A percentile compares a stretch with the other conserved stretches of the same genome.
These are phyloP conservation scores for Penicillium bialowiezense DNA, from an alignment of 495 filamentous ascomycete genomes.

Conservation along the genomic window DNA sequence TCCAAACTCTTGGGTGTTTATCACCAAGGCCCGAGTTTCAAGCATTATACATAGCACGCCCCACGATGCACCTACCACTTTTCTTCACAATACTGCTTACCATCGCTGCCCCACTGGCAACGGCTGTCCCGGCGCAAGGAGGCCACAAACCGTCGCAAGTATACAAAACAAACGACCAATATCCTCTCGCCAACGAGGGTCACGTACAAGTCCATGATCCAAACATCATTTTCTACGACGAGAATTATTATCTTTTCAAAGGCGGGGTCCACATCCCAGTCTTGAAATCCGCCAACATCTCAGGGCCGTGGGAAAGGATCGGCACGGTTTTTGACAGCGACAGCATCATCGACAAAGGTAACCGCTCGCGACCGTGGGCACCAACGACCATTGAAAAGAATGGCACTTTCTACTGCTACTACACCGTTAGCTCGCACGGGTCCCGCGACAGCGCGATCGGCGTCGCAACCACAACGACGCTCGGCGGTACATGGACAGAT, in stretches of 20 bases:
- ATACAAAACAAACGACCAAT: constrained; percentile 28
- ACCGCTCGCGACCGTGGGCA: constrained; percentile 49
- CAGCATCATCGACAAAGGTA: constrained; percentile 37
- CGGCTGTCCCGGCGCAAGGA: constrained; percentile 13
- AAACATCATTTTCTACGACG: constrained; percentile 32
- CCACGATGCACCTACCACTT: constrained; percentile 1
- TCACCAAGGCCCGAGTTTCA: no score
- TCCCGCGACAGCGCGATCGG: constrained; percentile 65
- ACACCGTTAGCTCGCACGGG: constrained; percentile 62
- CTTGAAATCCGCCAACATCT: constrained; percentile 32
- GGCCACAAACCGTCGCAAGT: constrained; percentile 11
- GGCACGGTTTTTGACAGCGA: constrained; percentile 37
- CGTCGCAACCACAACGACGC: constrained; percentile 58
- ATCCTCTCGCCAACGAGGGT: constrained; percentile 35
- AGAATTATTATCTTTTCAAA: constrained; percentile 40
- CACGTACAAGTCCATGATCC: constrained; percentile 40
- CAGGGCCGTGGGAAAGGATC: constrained; percentile 39
- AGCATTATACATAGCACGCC: neutral
- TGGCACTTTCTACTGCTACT: constrained; percentile 67
- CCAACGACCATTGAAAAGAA: constrained; percentile 60
- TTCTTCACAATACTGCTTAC: constrained; percentile 1
- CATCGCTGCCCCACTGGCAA: constrained; percentile 2
- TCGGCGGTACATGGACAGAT: constrained; percentile 56
- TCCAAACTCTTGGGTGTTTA: constrained; percentile 1
- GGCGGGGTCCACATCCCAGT: constrained; percentile 30